Conservation (phyloP, 2,329 filamentous ascomycete genomes). For the Ophiostoma sp. region DNA sequence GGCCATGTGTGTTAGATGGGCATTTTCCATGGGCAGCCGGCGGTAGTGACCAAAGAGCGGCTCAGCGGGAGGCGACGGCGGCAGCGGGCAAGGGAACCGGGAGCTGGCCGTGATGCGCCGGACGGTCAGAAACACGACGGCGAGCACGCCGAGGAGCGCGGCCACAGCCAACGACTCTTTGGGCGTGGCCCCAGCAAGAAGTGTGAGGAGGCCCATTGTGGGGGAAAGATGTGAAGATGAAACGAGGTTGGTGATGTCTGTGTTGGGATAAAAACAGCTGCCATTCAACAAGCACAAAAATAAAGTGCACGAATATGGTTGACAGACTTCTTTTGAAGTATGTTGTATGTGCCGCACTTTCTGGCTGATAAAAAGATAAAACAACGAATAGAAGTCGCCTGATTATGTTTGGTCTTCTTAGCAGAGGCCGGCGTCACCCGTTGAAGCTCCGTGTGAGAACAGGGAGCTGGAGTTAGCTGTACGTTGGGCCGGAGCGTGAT, state of each 20-base stretch:
- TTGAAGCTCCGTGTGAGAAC: not conserved
- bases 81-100: constrained; percentile 10
- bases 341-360: not conserved
- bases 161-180: not conserved
- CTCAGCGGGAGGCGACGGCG: constrained; percentile 8
- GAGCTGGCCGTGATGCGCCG: not conserved
- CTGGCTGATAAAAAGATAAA: not conserved
- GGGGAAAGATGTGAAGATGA: too few species aligned
- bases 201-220: not conserved
- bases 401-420: not conserved
- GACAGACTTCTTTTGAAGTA: constrained; percentile 1
- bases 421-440: not conserved
- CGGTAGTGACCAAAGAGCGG: constrained; percentile 11
- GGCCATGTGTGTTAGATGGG: constrained; percentile 21
- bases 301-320: not conserved
- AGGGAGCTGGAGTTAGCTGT: not conserved
- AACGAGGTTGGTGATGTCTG: not conserved
- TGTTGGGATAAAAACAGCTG: not conserved
- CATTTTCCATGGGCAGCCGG: constrained; percentile 4
- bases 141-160: not conserved
- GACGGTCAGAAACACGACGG: not conserved
- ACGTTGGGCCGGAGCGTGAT: not conserved
- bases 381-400: not conserved
- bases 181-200: not conserved
- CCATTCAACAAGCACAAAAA: not conserved